A percentile compares a stretch with the other conserved stretches of the same genome.
Conservation (phyloP, 1,284 basidiomycete species). For the Exobasidium rhododendri region DNA sequence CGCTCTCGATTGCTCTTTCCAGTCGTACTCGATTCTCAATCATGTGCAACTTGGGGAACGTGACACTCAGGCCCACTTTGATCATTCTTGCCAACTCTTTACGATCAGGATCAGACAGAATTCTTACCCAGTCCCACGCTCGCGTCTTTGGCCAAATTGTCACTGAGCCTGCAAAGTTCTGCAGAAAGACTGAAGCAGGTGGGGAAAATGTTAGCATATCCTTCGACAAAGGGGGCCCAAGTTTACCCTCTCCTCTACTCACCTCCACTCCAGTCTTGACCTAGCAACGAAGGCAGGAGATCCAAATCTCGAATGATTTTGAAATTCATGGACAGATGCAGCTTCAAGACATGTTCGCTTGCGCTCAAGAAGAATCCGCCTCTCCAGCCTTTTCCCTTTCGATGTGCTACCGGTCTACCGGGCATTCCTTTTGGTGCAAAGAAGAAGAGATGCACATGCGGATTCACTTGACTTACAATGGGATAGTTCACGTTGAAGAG, state of each 20-base stretch:
- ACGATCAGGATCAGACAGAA: constrained; percentile 47
- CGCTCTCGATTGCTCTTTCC: constrained; percentile 44
- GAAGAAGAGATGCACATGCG: constrained; percentile 97
- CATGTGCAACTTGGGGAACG: constrained; percentile 53
- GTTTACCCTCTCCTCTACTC: no score
- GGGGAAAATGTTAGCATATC: no score
- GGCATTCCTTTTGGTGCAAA: constrained; percentile 91
- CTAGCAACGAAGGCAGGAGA: constrained; percentile 45
- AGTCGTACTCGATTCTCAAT: constrained; percentile 51
- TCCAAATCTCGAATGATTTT: constrained; percentile 52
- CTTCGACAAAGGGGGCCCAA: no score
- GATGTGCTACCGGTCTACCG: constrained; percentile 85
- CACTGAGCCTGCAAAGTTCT: constrained; percentile 47
- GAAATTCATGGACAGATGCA: constrained; percentile 50
- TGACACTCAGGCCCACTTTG: constrained; percentile 37
- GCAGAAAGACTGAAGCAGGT: constrained; percentile 47
- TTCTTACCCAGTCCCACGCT: constrained; percentile 47
- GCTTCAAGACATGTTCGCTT: constrained; percentile 52
- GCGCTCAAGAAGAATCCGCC: constrained; percentile 81
- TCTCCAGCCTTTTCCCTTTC: constrained; percentile 72
- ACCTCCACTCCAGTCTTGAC: constrained; percentile 51
- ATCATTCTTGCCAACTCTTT: constrained; percentile 47
- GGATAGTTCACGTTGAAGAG: constrained; percentile 77
- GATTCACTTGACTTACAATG: constrained; percentile 93
- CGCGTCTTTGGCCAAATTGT: constrained; percentile 51